Percentiles rank a stretch among this genome's conserved stretches.
Conservation (phyloP, 2,329 filamentous ascomycete genomes). For the Aurifilum marmelostoma region DNA sequence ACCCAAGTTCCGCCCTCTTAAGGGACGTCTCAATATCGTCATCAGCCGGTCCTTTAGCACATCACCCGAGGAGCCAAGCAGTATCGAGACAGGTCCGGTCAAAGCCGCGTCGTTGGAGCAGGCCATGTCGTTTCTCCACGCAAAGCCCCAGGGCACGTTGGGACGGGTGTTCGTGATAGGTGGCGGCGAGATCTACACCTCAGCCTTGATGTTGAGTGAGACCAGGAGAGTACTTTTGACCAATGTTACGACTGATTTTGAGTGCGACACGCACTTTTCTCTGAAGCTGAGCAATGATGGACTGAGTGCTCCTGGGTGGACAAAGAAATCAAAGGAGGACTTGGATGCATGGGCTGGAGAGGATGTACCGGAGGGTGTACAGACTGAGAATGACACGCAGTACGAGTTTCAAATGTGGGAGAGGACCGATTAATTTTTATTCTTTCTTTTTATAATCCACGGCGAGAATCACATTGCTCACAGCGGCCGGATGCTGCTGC, state of each 20-base stretch:
- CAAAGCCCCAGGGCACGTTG: constrained; percentile 42
- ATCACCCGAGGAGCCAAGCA: constrained; percentile 24
- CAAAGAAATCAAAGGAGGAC: constrained; percentile 51
- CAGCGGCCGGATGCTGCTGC: constrained; percentile 21
- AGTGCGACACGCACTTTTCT: constrained; percentile 77
- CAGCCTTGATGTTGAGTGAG: constrained; percentile 64
- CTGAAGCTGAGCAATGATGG: constrained; percentile 49
- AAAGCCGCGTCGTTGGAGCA: constrained; percentile 61
- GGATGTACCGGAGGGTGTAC: constrained; percentile 55
- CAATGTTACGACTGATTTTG: constrained; percentile 68
- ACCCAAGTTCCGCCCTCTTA: constrained; percentile 74
- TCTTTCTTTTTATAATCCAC: background rate
- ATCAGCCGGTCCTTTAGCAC: constrained; percentile 60
- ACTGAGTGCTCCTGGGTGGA: constrained; percentile 54
- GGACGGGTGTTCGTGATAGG: constrained; percentile 84
- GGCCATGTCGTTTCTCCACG: constrained; percentile 54
- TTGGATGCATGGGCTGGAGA: constrained; percentile 70
- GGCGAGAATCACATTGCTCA: constrained; percentile 10
- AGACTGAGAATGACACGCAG: constrained; percentile 65
- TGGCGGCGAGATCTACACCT: constrained; percentile 81
- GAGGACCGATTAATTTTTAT: constrained; percentile 43
- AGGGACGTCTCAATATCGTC: constrained; percentile 79
- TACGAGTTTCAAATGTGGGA: constrained; percentile 80
- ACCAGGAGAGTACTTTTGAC: constrained; percentile 71
- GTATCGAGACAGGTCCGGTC: constrained; percentile 53